These are phyloP conservation scores for Irpex sp. DNA, from an alignment of 1,284 basidiomycete species.

Conservation along the genomic window DNA sequence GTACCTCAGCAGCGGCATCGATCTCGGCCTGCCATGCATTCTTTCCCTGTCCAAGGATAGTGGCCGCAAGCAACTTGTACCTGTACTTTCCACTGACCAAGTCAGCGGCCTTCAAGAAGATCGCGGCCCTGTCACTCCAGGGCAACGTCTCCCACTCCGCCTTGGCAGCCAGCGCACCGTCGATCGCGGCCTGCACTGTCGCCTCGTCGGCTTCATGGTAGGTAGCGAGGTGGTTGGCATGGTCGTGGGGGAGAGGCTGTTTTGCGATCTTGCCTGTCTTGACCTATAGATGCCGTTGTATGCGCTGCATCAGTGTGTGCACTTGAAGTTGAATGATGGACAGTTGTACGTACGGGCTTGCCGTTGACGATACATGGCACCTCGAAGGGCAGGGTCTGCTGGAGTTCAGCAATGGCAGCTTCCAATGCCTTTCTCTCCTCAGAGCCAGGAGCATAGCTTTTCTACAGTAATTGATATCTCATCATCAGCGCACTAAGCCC, in stretches of 20 bases:
- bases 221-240: conserved; percentile 73
- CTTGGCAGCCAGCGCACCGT: conserved; percentile 85
- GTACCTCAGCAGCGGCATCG: conserved; percentile 93
- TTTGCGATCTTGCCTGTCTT: conserved; percentile 78
- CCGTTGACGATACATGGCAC: conserved; percentile 94
- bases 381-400: conserved; percentile 80
- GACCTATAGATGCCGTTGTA: conserved; percentile 43
- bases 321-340: background rate
- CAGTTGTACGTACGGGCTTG: conserved; percentile 54
- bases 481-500: background rate
- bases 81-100: conserved; percentile 92
- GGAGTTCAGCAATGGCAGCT: conserved; percentile 76
- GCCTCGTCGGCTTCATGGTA: conserved; percentile 88
- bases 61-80: conserved; percentile 92
- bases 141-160: conserved; percentile 89
- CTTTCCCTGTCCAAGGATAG: conserved; percentile 98
- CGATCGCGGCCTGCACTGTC: conserved; percentile 77
- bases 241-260: conserved; percentile 82
- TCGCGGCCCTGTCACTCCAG: conserved; percentile 94
- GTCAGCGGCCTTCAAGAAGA: conserved; percentile 97
- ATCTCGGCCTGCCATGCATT: conserved; percentile 99
- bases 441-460: conserved; percentile 76
- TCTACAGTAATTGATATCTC: conserved; percentile 19
- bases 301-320: no score
- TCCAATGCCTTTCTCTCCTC: conserved; percentile 74